Base-by-base conservation (phyloP, 164 flowering plant species). In the Euptelea pleiosperma region DNA sequence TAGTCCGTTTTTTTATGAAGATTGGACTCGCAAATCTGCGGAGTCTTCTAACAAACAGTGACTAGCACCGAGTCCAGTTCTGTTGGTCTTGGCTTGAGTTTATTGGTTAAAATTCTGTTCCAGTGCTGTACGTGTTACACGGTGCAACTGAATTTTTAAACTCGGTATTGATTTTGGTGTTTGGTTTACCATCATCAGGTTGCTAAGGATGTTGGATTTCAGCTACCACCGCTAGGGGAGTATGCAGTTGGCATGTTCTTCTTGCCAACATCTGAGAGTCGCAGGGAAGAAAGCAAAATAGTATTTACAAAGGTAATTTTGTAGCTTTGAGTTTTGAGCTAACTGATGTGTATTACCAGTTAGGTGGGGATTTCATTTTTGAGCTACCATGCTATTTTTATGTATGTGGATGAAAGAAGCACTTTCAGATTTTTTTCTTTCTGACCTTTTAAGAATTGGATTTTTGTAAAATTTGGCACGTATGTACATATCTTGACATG, bases 171-270 rank as follows among this genome's bases (percentile, higher is more conserved):
- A 62, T 53, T 43, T 8, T 45, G 4, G 29, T 31, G n/a, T 24
- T 57, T 28, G 19, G 9, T 29, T 52, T 56, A n/a, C 16, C 21
- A 46, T 49, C 26, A 19, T 70, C 73, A 94, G 99, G 93, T 74
- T 55, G 75, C 85, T 4, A 77, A 76, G 62, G 91, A 86, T 55
- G 68, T 57, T 54, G 96, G 98, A 11, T 85, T 91, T 78, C 80
- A 84, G 64, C 76, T 94, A 35, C 99, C 98, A 6, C 80, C 85
- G 2, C 74, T 77, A 2, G 98, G 96, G 18, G 77, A 85, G 66
- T 94, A 91, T 71, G 99, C 98, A 21, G 96, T 91, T 51, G 99
- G 99, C 43, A 94, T 91, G 96, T 75, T 91, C 52, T 94, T 82
- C 69, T 70, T 94, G 89, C 99, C 98, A 26, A 82, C 88, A 49